Evolutionary conservation across 148 eudicot genomes (phyloP), one percentile per base, ranked within the genome.

Genomic region (Bassia scoparia): DNA sequence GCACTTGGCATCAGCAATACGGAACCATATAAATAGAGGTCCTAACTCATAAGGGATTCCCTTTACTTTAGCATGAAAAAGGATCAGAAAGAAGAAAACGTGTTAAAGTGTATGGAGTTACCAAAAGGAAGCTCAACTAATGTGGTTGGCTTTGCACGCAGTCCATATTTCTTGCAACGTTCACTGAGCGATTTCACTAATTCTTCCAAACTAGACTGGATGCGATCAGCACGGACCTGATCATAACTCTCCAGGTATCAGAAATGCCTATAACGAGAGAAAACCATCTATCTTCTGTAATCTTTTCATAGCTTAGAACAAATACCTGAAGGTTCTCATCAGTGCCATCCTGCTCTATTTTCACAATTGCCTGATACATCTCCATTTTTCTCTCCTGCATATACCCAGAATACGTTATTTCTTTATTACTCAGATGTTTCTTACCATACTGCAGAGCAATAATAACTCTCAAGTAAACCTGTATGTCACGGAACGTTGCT

Each of bases 51-150:
- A 61, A 3, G 53, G 27, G 46, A 66, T 24, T 41, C 38, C 38
- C 20, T 33, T 43, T 20, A 59, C 60, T 9, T 30, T 59, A 30
- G 54, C n/a, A 34, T n/a, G 18, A 35, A 49, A 3, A 31, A 13
- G 23, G 30, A 54, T 11, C 29, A 30, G 69, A 55, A 29, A 65
- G 20, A 55, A 7, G 31, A 49, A 76, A 58, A 41, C 70, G 35
- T 34, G 63, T 35, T 30, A 75, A n/a, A 65, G 67, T 33, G 38
- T 33, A 73, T 31, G 56, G 44, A 64, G 73, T 74, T 90, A 95
- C 99, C 99, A 65, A 95, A 95, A 61, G 99, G 99, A 84, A 95
- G 97, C 83, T 95, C 99, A 61, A 92, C 86, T 66, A 95, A 77
- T 48, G 89, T 82, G 68, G 92, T 90, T 59, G 99, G 99, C 73